These are phyloP conservation scores for Mycena indigotica DNA, from an alignment of 768 basidiomycete species.

Conservation along the genomic window DNA sequence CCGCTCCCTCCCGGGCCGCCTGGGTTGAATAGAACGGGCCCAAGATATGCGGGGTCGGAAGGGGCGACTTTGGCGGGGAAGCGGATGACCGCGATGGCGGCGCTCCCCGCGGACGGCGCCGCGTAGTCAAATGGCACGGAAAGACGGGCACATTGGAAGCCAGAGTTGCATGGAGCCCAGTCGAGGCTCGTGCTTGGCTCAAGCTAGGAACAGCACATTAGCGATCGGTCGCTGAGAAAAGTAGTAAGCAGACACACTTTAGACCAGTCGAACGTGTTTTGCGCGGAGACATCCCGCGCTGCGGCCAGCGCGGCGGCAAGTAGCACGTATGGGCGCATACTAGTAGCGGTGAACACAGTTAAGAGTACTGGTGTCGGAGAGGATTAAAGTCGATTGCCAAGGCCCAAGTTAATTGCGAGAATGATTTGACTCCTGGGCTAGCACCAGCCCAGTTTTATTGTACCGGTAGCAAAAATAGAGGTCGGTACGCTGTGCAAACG, in stretches of 20 bases:
- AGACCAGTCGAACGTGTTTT: background rate
- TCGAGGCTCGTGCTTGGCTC: background rate
- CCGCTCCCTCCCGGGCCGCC: constrained; percentile 31
- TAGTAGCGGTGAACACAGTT: too few species aligned
- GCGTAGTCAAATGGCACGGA: constrained; percentile 32
- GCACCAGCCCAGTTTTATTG: too few species aligned
- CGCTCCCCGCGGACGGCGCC: constrained; percentile 16
- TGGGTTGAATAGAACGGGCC: constrained; percentile 37
- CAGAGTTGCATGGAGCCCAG: constrained; percentile 8
- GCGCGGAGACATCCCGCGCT: background rate
- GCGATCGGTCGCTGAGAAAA: background rate
- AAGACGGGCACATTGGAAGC: constrained; percentile 10
- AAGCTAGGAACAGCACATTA: background rate
- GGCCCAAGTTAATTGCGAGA: too few species aligned
- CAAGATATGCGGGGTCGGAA: constrained; percentile 23
- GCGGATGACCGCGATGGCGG: constrained; percentile 30
- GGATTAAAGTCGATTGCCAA: too few species aligned
- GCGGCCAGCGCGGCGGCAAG: background rate
- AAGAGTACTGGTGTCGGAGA: too few species aligned
- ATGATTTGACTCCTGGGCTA: too few species aligned
- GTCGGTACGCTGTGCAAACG: too few species aligned
- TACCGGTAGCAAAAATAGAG: too few species aligned
- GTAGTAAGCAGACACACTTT: background rate
- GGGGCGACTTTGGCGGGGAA: constrained; percentile 26
- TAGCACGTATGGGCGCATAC: background rate